Evolutionary conservation across 2,329 filamentous ascomycete species (phyloP).

Genomic region (Exserohilum turcica): DNA sequence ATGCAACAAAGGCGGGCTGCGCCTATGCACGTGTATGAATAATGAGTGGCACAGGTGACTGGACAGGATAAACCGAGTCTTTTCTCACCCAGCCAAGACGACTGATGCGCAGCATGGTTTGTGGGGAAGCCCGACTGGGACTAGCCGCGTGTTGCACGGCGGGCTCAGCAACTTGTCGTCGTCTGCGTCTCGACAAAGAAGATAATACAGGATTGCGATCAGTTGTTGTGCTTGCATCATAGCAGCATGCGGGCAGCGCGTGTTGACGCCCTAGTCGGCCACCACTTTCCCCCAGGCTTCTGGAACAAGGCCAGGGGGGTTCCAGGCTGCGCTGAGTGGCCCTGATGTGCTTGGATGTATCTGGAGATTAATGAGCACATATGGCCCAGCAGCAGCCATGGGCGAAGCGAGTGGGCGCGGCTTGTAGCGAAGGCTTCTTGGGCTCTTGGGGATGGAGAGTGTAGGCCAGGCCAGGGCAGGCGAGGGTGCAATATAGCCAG

Average conservation of each 20-base stretch:
- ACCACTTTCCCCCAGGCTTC: conserved; percentile 24
- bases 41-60: conserved; percentile 11
- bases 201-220: no score
- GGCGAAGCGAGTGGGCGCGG: conserved; percentile 19
- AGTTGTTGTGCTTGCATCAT: background rate
- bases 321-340: conserved; percentile 16
- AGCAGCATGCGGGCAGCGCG: conserved; percentile 2
- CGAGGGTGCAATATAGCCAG: background rate
- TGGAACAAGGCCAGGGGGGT: conserved; percentile 27
- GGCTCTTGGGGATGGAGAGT: conserved; percentile 4
- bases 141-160: conserved; percentile 18
- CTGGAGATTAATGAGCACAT: conserved; percentile 21
- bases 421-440: conserved; percentile 19
- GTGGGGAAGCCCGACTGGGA: conserved; percentile 14
- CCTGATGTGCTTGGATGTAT: conserved; percentile 21
- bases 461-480: background rate
- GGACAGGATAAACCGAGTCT: conserved; percentile 26
- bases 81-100: conserved; percentile 4
- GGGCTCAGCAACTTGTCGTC: conserved; percentile 1
- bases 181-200: conserved; percentile 5
- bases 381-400: conserved; percentile 14
- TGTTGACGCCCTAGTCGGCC: conserved; percentile 8
- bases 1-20: conserved; percentile 4
- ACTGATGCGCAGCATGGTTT: conserved; percentile 11
- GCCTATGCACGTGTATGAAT: conserved; percentile 14